phyloP scores from a whole-genome alignment of 371 early-diverging fungal genomes.

The Nematocida ausubeli region DNA sequence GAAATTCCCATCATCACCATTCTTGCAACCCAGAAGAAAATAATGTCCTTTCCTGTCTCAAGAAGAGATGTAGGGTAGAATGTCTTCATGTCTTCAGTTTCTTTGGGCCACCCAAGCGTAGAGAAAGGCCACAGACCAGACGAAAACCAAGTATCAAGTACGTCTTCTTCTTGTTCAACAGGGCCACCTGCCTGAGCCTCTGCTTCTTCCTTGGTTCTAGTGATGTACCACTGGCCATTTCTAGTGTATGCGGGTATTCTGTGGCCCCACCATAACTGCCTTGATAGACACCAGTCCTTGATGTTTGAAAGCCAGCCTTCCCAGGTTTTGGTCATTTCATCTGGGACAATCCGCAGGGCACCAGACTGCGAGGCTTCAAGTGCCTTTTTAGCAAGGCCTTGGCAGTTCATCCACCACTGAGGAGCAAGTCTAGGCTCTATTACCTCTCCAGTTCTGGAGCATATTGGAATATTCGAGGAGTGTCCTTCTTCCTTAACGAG shows the following conservation, averaged over 20 bases:
- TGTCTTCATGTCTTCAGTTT: slow-evolving; percentile 72
- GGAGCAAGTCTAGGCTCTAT: slow-evolving; percentile 95
- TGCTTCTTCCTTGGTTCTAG: slow-evolving; percentile 76
- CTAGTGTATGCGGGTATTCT: slow-evolving; percentile 89
- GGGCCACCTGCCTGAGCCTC: slow-evolving; percentile 35
- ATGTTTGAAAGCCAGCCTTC: slow-evolving; percentile 90
- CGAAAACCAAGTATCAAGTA: slow-evolving; percentile 98
- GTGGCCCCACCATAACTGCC: slow-evolving; percentile 99
- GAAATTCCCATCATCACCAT: slow-evolving; percentile 98
- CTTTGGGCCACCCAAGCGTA: slow-evolving; percentile 84
- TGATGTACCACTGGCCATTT: slow-evolving; percentile 78
- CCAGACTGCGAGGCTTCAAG: slow-evolving; percentile 75
- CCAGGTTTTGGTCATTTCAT: slow-evolving; percentile 83
- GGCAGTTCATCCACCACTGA: slow-evolving; percentile 96
- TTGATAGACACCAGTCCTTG: slow-evolving; percentile 88
- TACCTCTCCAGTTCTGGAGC: slow-evolving; percentile 82
- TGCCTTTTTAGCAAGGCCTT: slow-evolving; percentile 75
- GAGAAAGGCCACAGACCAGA: slow-evolving; percentile 97
- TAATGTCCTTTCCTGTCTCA: slow-evolving; percentile 97
- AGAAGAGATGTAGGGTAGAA: slow-evolving; percentile 86
- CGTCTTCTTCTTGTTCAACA: slow-evolving; percentile 83
- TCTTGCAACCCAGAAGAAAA: slow-evolving; percentile 99
- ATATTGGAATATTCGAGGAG: slow-evolving; percentile 85
- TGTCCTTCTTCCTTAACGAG: slow-evolving; percentile 80
- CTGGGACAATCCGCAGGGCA: slow-evolving; percentile 79